These are phyloP conservation scores for Exophiala viscosa DNA, from an alignment of 2,329 filamentous ascomycete genomes.

Conservation along the genomic window DNA sequence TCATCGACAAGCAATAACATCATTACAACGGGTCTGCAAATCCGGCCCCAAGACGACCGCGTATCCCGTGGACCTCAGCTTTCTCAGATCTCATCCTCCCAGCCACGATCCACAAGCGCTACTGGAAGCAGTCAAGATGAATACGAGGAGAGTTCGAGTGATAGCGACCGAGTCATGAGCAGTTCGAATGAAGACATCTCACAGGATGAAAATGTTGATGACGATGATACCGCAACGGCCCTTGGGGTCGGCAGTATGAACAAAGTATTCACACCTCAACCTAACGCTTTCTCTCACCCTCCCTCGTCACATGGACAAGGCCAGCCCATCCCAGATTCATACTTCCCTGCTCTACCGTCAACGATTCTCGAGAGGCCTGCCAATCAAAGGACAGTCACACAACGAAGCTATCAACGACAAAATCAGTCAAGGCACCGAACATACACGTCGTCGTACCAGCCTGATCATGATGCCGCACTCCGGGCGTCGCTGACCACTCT, in stretches of 20 bases:
- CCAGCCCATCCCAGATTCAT: constrained; percentile 45
- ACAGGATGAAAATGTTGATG: constrained; percentile 43
- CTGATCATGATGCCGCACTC: constrained; percentile 88
- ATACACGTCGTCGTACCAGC: constrained; percentile 63
- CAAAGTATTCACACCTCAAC: constrained; percentile 71
- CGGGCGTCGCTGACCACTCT: constrained; percentile 91
- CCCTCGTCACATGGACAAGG: constrained; percentile 52
- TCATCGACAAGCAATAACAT: constrained; percentile 76
- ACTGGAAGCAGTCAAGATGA: constrained; percentile 81
- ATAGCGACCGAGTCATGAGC: constrained; percentile 69
- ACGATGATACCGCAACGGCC: constrained; percentile 78
- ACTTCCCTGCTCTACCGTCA: constrained; percentile 35
- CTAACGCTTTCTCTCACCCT: constrained; percentile 87
- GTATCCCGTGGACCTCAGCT: constrained; percentile 54
- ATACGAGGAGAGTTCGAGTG: constrained; percentile 89
- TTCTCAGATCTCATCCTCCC: constrained; percentile 30
- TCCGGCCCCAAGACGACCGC: constrained; percentile 61
- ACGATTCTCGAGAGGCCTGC: constrained; percentile 9
- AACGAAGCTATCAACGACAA: constrained; percentile 29
- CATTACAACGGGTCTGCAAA: constrained; percentile 78
- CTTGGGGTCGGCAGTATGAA: constrained; percentile 61
- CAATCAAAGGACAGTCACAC: constrained; percentile 18
- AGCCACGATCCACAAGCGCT: constrained; percentile 44
- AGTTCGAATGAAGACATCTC: constrained; percentile 60
- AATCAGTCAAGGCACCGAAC: constrained; percentile 30